These are phyloP conservation scores for Inonotus hispidus DNA, from an alignment of 1,284 basidiomycete genomes.

Conservation along the genomic window DNA sequence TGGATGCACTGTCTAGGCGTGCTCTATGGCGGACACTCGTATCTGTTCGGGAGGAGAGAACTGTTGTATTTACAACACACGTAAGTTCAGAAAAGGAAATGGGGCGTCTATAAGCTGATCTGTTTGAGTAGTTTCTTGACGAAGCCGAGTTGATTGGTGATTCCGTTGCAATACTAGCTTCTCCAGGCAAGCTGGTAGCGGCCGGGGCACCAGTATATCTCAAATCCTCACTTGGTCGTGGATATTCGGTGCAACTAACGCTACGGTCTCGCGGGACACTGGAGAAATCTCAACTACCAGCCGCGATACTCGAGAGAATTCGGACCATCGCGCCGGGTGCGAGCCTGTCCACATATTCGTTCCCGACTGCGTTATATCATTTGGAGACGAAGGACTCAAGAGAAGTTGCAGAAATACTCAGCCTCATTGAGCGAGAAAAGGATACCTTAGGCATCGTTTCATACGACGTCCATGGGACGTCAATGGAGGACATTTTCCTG, in stretches of 20 bases:
- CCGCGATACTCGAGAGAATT: constrained; percentile 40
- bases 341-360: constrained; percentile 35
- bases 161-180: constrained; percentile 67
- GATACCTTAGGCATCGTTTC: constrained; percentile 35
- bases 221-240: constrained; percentile 67
- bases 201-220: constrained; percentile 67
- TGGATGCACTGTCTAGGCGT: constrained; percentile 73
- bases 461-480: constrained; percentile 67
- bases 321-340: constrained; percentile 43
- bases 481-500: constrained; percentile 79
- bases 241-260: constrained; percentile 57
- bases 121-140: constrained; percentile 59
- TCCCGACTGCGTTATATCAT: constrained; percentile 43
- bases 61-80: constrained; percentile 67
- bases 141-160: constrained; percentile 79
- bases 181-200: constrained; percentile 71
- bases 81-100: constrained; percentile 31
- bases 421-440: constrained; percentile 44
- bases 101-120: background rate
- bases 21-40: constrained; percentile 73
- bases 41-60: constrained; percentile 57
- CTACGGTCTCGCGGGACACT: constrained; percentile 29
- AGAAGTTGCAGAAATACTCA: constrained; percentile 51
- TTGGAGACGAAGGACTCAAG: constrained; percentile 52
- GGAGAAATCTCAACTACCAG: constrained; percentile 26